phyloP scores from a whole-genome alignment of 2,329 filamentous ascomycete species.

The Cladosporium sp. region DNA sequence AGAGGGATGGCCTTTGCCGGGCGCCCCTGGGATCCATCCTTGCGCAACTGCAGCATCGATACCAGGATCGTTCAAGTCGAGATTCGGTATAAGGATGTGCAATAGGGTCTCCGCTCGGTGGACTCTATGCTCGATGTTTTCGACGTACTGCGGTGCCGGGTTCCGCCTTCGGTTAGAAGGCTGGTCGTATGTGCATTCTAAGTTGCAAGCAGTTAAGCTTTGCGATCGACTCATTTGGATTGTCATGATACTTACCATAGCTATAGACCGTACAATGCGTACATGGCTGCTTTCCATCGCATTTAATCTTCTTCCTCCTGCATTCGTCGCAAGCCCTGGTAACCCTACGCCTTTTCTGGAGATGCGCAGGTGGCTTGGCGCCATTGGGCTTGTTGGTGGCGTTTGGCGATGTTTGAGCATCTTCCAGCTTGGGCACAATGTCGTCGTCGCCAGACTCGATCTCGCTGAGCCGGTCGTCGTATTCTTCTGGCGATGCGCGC shows the following conservation, averaged over 20 bases:
- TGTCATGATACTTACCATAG: conserved; percentile 64
- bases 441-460: conserved; percentile 29
- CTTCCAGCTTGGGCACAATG: conserved; percentile 27
- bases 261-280: conserved; percentile 98
- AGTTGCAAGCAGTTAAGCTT: neutral
- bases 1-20: conserved; percentile 26
- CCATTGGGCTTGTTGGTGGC: conserved; percentile 12
- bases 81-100: conserved; percentile 73
- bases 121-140: conserved; percentile 76
- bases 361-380: conserved; percentile 23
- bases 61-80: conserved; percentile 79
- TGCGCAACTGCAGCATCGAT: conserved; percentile 65
- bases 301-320: conserved; percentile 60
- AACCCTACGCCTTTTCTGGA: conserved; percentile 72
- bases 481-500: conserved; percentile 27
- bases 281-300: conserved; percentile 52
- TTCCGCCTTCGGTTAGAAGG: conserved; percentile 88
- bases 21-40: conserved; percentile 35
- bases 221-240: neutral
- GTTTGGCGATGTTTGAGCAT: conserved; percentile 23
- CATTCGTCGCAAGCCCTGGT: conserved; percentile 88
- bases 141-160: conserved; percentile 87
- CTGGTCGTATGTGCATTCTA: conserved; percentile 94
- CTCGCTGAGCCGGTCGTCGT: conserved; percentile 29
- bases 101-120: conserved; percentile 79